A percentile compares a stretch with the other conserved stretches of the same genome.
phyloP scores from a whole-genome alignment of 768 basidiomycete species.

The Hemileccinum impolitum region DNA sequence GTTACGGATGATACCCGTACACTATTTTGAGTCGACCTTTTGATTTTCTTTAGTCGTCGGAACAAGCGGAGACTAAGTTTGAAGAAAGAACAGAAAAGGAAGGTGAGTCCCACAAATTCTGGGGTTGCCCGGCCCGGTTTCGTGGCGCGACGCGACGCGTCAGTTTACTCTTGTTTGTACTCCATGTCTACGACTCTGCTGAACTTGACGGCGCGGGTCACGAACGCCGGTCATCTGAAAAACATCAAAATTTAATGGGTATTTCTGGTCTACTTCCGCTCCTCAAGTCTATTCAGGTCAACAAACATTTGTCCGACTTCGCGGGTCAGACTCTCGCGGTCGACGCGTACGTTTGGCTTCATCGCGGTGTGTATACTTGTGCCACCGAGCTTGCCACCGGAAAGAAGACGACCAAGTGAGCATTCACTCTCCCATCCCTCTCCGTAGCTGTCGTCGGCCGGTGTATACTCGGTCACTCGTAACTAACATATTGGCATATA shows the following conservation, averaged over 20 bases:
- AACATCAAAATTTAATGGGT: slow-evolving; percentile 59
- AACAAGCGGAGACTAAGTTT: too few species aligned
- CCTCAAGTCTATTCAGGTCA: slow-evolving; percentile 84
- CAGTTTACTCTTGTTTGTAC: slow-evolving; percentile 28
- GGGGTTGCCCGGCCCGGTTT: too few species aligned
- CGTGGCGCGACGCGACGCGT: slow-evolving; percentile 27
- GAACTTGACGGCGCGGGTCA: background rate
- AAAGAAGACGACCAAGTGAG: slow-evolving; percentile 78
- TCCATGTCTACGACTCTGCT: background rate
- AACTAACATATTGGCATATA: slow-evolving; percentile 5
- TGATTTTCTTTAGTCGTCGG: too few species aligned
- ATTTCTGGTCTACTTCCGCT: slow-evolving; percentile 88
- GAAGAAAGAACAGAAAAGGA: too few species aligned
- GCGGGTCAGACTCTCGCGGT: slow-evolving; percentile 83
- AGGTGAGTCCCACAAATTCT: too few species aligned
- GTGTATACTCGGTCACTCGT: background rate
- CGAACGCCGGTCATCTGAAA: background rate
- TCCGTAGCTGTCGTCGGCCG: background rate
- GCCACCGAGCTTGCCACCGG: slow-evolving; percentile 88
- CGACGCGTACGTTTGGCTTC: slow-evolving; percentile 95
- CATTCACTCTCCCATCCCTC: slow-evolving; percentile 7
- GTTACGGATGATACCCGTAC: too few species aligned
- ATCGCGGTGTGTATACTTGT: slow-evolving; percentile 86
- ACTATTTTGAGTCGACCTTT: too few species aligned
- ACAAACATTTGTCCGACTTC: slow-evolving; percentile 76